A percentile compares a stretch with the other conserved stretches of the same genome.
Conservation (phyloP, 371 early-diverging fungal species). For the Entomophthora muscae region DNA sequence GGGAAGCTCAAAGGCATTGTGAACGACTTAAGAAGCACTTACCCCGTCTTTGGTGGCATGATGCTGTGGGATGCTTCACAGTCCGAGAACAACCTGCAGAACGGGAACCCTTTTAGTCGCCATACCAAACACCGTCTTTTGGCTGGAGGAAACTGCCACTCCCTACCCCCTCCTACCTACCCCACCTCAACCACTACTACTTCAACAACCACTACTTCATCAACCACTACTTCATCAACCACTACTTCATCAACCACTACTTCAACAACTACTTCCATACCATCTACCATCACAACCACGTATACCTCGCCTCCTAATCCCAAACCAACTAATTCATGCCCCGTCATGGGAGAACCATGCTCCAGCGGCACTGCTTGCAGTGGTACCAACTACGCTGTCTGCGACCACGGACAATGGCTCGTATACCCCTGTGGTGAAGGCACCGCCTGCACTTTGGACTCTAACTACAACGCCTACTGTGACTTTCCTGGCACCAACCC, state of each 20-base stretch:
- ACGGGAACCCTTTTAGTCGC: background rate
- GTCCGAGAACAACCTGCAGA: background rate
- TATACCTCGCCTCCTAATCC: background rate
- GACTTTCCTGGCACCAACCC: slow-evolving; percentile 4
- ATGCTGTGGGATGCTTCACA: slow-evolving; percentile 1
- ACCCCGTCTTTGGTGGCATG: background rate
- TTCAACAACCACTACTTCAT: background rate
- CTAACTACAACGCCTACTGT: slow-evolving; percentile 1
- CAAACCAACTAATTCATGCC: background rate
- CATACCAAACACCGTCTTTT: background rate
- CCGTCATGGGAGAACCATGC: slow-evolving; percentile 6
- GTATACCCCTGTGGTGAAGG: background rate
- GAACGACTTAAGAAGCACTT: background rate
- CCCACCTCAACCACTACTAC: background rate
- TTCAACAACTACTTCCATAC: background rate
- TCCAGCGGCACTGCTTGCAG: background rate
- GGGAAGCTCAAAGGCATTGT: slow-evolving; percentile 2
- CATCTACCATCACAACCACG: background rate
- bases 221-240: background rate
- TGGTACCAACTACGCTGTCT: slow-evolving; percentile 1
- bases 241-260: background rate
- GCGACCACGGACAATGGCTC: slow-evolving; percentile 8
- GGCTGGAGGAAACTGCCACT: background rate
- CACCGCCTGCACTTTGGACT: background rate
- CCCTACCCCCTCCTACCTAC: background rate